Conservation (phyloP, 1,284 basidiomycete genomes). For the Porogramme epimiltina region DNA sequence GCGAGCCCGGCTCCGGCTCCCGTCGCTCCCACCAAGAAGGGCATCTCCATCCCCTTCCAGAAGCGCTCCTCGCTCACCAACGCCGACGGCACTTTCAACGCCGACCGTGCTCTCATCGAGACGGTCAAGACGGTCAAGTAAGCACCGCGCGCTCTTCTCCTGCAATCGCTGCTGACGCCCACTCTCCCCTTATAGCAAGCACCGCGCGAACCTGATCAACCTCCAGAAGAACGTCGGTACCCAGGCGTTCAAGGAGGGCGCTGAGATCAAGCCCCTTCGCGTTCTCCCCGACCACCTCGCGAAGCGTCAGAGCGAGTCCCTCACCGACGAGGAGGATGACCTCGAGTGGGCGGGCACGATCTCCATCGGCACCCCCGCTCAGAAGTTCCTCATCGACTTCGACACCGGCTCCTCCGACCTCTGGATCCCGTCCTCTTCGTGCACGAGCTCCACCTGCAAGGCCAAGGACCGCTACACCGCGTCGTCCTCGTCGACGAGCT, state of each 20-base stretch:
- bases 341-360: slow-evolving; percentile 31
- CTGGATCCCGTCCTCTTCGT: slow-evolving; percentile 19
- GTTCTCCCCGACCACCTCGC: slow-evolving; percentile 5
- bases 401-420: slow-evolving; percentile 25
- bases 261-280: slow-evolving; percentile 19
- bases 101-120: slow-evolving; percentile 17
- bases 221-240: slow-evolving; percentile 20
- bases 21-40: slow-evolving; percentile 1
- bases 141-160: background rate
- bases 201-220: slow-evolving; percentile 31
- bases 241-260: slow-evolving; percentile 14
- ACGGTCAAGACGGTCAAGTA: slow-evolving; percentile 21
- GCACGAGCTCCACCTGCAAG: slow-evolving; percentile 23
- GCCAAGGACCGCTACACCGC: slow-evolving; percentile 31
- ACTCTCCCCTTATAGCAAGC: slow-evolving; percentile 20
- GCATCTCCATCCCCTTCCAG: slow-evolving; percentile 21
- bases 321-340: slow-evolving; percentile 23
- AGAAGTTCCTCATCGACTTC: slow-evolving; percentile 26
- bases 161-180: background rate
- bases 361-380: slow-evolving; percentile 30
- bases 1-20: slow-evolving; percentile 21
- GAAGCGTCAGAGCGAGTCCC: slow-evolving; percentile 16
- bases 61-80: slow-evolving; percentile 26
- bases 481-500: slow-evolving; percentile 36
- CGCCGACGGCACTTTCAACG: slow-evolving; percentile 27